These are phyloP conservation scores for Xanthoparmelia taractica DNA, from an alignment of 495 filamentous ascomycete species.

Conservation along the genomic window DNA sequence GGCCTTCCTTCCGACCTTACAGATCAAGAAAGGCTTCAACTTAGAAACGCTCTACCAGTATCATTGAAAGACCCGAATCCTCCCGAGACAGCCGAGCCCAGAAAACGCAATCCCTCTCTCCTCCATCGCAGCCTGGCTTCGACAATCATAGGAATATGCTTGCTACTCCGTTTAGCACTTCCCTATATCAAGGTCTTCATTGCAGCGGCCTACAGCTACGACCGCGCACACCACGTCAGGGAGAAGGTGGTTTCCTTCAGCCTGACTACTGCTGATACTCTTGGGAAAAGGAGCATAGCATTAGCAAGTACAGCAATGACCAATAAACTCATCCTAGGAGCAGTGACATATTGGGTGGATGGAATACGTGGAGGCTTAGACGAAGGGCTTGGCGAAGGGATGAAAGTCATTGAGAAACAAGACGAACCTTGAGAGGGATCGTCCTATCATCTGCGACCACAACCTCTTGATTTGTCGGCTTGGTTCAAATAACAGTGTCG, in stretches of 20 bases:
- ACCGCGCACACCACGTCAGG: slow-evolving; percentile 55
- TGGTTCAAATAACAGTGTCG: not conserved
- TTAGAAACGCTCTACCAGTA: slow-evolving; percentile 42
- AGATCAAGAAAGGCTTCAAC: slow-evolving; percentile 26
- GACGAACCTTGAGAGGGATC: not conserved
- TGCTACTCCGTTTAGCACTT: slow-evolving; percentile 48
- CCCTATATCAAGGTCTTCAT: slow-evolving; percentile 53
- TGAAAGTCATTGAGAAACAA: slow-evolving; percentile 15
- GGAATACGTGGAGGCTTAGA: slow-evolving; percentile 19
- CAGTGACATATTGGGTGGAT: slow-evolving; percentile 18
- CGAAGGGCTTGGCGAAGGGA: slow-evolving; percentile 16
- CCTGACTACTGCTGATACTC: slow-evolving; percentile 43
- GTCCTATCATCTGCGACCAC: not conserved
- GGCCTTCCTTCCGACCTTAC: slow-evolving; percentile 48
- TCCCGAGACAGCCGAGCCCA: not conserved
- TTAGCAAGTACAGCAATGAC: slow-evolving; percentile 27
- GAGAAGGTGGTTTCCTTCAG: slow-evolving; percentile 45
- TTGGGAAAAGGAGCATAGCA: slow-evolving; percentile 45
- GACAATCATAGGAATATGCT: slow-evolving; percentile 48
- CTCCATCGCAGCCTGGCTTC: slow-evolving; percentile 53
- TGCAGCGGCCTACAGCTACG: slow-evolving; percentile 48
- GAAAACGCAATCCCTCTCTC: slow-evolving; percentile 34
- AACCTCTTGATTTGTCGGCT: not conserved
- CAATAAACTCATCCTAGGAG: slow-evolving; percentile 8
- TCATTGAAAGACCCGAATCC: slow-evolving; percentile 22